Conservation (phyloP, 768 basidiomycete genomes). For the Infundibulicybe gibba region DNA sequence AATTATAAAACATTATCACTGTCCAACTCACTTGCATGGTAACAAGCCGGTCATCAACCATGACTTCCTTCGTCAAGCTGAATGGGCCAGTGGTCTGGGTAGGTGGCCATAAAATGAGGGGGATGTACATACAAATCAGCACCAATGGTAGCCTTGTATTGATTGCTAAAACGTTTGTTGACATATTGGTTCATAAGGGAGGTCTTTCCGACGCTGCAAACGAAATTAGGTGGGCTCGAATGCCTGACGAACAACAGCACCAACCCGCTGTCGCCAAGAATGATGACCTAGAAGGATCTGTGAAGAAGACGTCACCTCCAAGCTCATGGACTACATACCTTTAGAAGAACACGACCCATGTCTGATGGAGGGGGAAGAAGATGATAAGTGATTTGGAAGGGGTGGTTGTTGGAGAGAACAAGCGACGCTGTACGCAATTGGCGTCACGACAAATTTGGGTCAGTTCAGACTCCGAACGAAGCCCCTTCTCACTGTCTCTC, state of each 20-base stretch:
- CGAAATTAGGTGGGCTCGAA: conserved; percentile 6
- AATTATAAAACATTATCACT: conserved; percentile 1
- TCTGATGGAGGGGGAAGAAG: conserved; percentile 11
- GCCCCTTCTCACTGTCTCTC: conserved; percentile 5
- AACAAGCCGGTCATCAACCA: conserved; percentile 96
- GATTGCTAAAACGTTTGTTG: conserved; percentile 98
- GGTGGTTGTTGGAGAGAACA: conserved; percentile 13
- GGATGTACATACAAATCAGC: conserved; percentile 80
- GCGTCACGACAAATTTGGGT: conserved; percentile 8
- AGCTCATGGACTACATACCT: conserved; percentile 40
- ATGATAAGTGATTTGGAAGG: conserved; percentile 15
- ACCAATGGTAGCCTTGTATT: conserved; percentile 99
- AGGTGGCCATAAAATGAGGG: conserved; percentile 8
- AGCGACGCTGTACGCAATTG: conserved; percentile 14
- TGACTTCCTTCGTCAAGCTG: conserved; percentile 96
- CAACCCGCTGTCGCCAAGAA: conserved; percentile 92
- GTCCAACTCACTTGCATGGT: conserved; percentile 84
- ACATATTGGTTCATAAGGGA: conserved; percentile 99
- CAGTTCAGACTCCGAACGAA: conserved; percentile 39
- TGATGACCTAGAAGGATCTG: conserved; percentile 74
- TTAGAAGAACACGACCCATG: conserved; percentile 87
- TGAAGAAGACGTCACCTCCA: not conserved
- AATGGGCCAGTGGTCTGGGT: conserved; percentile 14
- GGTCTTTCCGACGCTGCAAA: conserved; percentile 90
- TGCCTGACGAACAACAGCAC: conserved; percentile 33